Evolutionary conservation across 345 rosid species (phyloP), one percentile per base, ranked within the genome.

Genomic region (Erysimum cheiranthoides): DNA sequence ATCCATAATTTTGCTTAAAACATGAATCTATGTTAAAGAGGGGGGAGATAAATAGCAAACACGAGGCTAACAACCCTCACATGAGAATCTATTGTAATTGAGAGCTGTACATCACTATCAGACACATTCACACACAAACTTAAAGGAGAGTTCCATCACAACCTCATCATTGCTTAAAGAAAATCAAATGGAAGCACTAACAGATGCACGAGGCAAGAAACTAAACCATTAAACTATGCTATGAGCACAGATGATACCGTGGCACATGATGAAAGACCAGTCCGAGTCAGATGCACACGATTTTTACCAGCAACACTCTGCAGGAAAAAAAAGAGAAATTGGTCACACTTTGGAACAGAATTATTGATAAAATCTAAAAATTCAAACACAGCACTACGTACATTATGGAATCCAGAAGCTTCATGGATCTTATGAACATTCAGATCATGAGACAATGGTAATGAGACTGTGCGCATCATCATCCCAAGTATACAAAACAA

Each of bases 401-500:
- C 93, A 12, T 61, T 54, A 11, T 64, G 65, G 56, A 50, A 65
- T 52, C 69, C 65, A 62, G 79, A 40, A 68, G 82, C 78, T 68
- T 86, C 83, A 25, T 77, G 82, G 68, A 73, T 65, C 49, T 66
- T 76, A 56, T 43, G 81, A 69, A 88, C 46, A 73, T 81, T 80
- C 28, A 81, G 75, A 74, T 89, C 90, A 43, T 64, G 85, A 46
- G 93, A 80, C 72, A 86, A 66, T 76, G 78, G 87, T 82, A 87
- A 32, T 36, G 86, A 82, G 70, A 81, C 80, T 50, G 80, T 76
- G 66, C 77, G 71, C 51, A 82, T 83, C 92, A 90, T 90, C 39
- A 69, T 78, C 68, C 76, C 65, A 62, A 66, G 60, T 56, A 54
- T 42, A 51, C 25, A 65, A 47, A 46, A 45, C 34, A 32, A 47